Percentiles rank a stretch among this genome's conserved stretches.
phyloP scores from a whole-genome alignment of 78 protist species.

The Dictyostelium capitatum region DNA sequence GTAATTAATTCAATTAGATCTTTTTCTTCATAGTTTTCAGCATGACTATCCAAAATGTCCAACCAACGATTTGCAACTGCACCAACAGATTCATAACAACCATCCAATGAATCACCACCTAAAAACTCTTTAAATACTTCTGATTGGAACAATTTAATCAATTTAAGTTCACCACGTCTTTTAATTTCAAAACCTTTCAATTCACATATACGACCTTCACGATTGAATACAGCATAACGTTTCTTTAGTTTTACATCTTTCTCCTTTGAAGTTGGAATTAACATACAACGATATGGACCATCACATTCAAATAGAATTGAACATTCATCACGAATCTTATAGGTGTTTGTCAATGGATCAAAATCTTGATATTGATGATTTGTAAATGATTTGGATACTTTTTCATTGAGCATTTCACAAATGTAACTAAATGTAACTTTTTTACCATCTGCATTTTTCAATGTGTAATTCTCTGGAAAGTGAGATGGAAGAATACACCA shows the following conservation, averaged over 20 bases:
- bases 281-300: slow-evolving; percentile 99
- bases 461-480: slow-evolving; percentile 95
- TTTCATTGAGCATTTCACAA: slow-evolving; percentile 95
- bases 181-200: slow-evolving; percentile 99
- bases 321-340: slow-evolving; percentile 89
- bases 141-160: slow-evolving; percentile 98
- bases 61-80: slow-evolving; percentile 94
- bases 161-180: slow-evolving; percentile 99
- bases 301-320: slow-evolving; percentile 99
- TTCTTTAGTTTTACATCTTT: slow-evolving; percentile 92
- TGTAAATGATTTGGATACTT: slow-evolving; percentile 88
- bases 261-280: slow-evolving; percentile 98
- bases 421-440: slow-evolving; percentile 90
- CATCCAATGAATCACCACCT: slow-evolving; percentile 89
- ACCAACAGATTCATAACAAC: slow-evolving; percentile 94
- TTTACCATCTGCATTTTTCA: slow-evolving; percentile 51
- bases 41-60: slow-evolving; percentile 93
- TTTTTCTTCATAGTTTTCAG: slow-evolving; percentile 88
- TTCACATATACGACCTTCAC: slow-evolving; percentile 96
- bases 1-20: slow-evolving; percentile 93
- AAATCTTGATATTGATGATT: slow-evolving; percentile 98
- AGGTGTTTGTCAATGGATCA: neutral
- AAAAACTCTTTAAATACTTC: slow-evolving; percentile 91
- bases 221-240: slow-evolving; percentile 98
- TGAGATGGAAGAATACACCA: slow-evolving; percentile 98